These are phyloP conservation scores for Tolypocladium tropicale DNA, from an alignment of 2,329 filamentous ascomycete species.

Conservation along the genomic window DNA sequence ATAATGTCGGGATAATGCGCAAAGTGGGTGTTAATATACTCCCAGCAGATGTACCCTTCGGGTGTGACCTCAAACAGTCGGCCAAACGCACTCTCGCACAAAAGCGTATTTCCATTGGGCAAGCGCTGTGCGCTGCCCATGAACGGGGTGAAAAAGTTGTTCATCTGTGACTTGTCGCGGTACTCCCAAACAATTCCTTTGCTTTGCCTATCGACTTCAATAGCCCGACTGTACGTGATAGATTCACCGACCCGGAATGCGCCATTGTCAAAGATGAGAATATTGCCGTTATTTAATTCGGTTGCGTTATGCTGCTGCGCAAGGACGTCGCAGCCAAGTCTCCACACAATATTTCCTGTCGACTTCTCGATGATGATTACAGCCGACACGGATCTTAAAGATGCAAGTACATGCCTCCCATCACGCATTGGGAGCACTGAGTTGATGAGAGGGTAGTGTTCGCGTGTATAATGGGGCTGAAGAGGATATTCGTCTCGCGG, in stretches of 20 bases:
- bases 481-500: not conserved
- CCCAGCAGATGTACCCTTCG: not conserved
- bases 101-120: not conserved
- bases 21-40: not conserved
- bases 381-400: not conserved
- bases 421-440: not conserved
- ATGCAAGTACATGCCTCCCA: not conserved
- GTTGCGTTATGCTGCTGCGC: not conserved
- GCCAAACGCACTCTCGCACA: not conserved
- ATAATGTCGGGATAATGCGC: not conserved
- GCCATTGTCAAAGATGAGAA: not conserved
- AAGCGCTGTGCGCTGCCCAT: not conserved
- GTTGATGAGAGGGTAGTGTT: not conserved
- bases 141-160: not conserved
- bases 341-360: not conserved
- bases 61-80: not conserved
- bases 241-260: not conserved
- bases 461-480: not conserved
- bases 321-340: not conserved
- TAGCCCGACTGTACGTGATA: not conserved
- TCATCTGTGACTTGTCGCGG: not conserved
- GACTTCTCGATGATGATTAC: not conserved
- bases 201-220: not conserved
- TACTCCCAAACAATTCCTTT: not conserved
- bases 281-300: not conserved